phyloP scores from a whole-genome alignment of 257 asterid genomes.

The Prunella vulgaris region DNA sequence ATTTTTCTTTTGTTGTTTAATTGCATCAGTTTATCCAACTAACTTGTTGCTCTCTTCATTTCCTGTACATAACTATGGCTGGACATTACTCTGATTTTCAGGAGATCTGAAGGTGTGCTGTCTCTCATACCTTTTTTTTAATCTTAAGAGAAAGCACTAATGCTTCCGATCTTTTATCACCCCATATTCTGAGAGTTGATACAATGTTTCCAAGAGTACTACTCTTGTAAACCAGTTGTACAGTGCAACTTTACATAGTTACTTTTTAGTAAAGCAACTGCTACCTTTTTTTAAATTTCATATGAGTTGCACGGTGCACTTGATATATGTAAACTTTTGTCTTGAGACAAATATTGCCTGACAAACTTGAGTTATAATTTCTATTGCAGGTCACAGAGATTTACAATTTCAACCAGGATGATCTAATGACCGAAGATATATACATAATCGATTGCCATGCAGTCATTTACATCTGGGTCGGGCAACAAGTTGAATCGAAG shows the following conservation, averaged over 20 bases:
- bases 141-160: conserved; percentile 1
- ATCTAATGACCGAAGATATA: conserved; percentile 84
- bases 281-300: too few relatives aligned
- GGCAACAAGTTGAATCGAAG: conserved; percentile 68
- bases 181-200: background rate
- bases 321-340: background rate
- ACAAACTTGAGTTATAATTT: conserved; percentile 4
- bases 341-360: background rate
- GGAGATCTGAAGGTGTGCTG: conserved; percentile 78
- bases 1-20: background rate
- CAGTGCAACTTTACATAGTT: background rate
- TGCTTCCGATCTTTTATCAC: background rate
- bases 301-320: background rate
- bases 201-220: background rate
- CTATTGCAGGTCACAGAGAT: conserved; percentile 71
- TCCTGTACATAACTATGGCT: conserved; percentile 25
- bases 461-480: conserved; percentile 72
- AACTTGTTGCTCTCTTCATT: conserved; percentile 33
- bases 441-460: conserved; percentile 65
- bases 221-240: background rate
- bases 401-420: conserved; percentile 80
- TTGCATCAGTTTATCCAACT: conserved; percentile 23
- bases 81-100: conserved; percentile 41
- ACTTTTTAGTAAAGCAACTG: background rate
- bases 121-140: conserved; percentile 5